phyloP scores from a whole-genome alignment of 192 early-diverging fungal species.

The Linnemannia schmuckeri region DNA sequence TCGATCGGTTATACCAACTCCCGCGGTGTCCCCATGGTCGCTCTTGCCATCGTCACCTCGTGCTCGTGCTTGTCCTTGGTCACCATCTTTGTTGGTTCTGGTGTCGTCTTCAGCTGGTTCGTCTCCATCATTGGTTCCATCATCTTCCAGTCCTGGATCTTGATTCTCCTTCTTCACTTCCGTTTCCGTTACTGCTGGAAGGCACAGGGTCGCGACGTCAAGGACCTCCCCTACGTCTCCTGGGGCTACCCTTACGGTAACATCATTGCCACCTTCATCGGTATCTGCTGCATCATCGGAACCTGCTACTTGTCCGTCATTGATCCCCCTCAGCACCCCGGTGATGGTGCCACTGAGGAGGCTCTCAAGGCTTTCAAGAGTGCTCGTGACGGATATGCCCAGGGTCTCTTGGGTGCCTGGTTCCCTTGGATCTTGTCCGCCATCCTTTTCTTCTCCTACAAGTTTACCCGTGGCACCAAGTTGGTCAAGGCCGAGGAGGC shows the following conservation, averaged over 20 bases:
- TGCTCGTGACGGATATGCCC: slow-evolving; percentile 11
- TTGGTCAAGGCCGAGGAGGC: slow-evolving; percentile 71
- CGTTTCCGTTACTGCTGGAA: slow-evolving; percentile 86
- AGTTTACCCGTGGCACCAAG: slow-evolving; percentile 56
- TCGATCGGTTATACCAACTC: slow-evolving; percentile 72
- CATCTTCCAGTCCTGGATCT: slow-evolving; percentile 87
- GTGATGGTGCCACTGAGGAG: slow-evolving; percentile 12
- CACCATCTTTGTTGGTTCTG: slow-evolving; percentile 74
- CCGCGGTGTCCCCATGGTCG: slow-evolving; percentile 74
- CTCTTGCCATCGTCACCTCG: slow-evolving; percentile 71
- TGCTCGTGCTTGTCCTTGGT: slow-evolving; percentile 75
- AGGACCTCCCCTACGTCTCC: slow-evolving; percentile 70
- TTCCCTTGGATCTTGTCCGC: slow-evolving; percentile 48
- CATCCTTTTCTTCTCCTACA: slow-evolving; percentile 68
- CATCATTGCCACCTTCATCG: slow-evolving; percentile 75
- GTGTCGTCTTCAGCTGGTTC: slow-evolving; percentile 78
- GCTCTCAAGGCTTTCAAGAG: background rate
- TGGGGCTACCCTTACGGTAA: slow-evolving; percentile 62
- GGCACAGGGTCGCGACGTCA: slow-evolving; percentile 76
- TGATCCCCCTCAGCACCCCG: slow-evolving; percentile 61
- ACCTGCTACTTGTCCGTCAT: slow-evolving; percentile 64
- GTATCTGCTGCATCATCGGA: slow-evolving; percentile 71
- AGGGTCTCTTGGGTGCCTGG: slow-evolving; percentile 40
- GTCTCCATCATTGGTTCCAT: slow-evolving; percentile 78
- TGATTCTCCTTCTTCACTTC: slow-evolving; percentile 84